Evolutionary conservation across 345 rosid species (phyloP).

Genomic region (Alliaria petiolata): DNA sequence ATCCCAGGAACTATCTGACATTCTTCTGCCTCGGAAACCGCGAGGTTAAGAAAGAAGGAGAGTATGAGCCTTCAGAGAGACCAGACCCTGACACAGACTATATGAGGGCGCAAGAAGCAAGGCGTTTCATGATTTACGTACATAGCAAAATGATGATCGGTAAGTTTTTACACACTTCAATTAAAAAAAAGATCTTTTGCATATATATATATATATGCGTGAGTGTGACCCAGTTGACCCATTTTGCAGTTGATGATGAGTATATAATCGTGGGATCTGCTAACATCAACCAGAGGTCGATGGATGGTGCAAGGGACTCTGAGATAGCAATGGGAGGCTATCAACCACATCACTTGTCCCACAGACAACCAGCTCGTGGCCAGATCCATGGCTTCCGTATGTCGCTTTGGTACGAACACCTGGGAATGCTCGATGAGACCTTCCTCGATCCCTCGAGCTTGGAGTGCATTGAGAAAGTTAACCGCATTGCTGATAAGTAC

Average conservation of each 20-base stretch:
- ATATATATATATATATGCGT: too few relatives aligned
- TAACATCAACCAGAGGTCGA: slow-evolving; percentile 97
- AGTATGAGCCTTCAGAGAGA: slow-evolving; percentile 78
- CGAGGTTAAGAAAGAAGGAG: slow-evolving; percentile 85
- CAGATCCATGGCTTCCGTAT: slow-evolving; percentile 96
- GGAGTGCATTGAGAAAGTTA: slow-evolving; percentile 67
- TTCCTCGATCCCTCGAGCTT: slow-evolving; percentile 73
- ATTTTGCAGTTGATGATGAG: slow-evolving; percentile 89
- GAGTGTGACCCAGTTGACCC: not conserved
- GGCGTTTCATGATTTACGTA: slow-evolving; percentile 96
- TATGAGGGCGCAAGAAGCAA: slow-evolving; percentile 68
- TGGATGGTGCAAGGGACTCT: slow-evolving; percentile 98
- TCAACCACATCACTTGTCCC: slow-evolving; percentile 84
- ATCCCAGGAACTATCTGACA: slow-evolving; percentile 90
- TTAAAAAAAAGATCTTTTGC: not conserved
- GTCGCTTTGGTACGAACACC: slow-evolving; percentile 95
- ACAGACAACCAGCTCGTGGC: slow-evolving; percentile 83
- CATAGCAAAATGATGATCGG: slow-evolving; percentile 99
- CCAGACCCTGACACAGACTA: slow-evolving; percentile 55
- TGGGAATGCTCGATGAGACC: slow-evolving; percentile 79
- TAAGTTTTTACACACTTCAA: slow-evolving; percentile 27
- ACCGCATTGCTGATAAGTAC: slow-evolving; percentile 72
- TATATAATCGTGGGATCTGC: slow-evolving; percentile 94
- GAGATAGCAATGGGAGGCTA: slow-evolving; percentile 99
- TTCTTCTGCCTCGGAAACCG: slow-evolving; percentile 97